These are phyloP conservation scores for Emergomyces pasteurianus DNA, from an alignment of 2,329 filamentous ascomycete genomes.

Conservation along the genomic window DNA sequence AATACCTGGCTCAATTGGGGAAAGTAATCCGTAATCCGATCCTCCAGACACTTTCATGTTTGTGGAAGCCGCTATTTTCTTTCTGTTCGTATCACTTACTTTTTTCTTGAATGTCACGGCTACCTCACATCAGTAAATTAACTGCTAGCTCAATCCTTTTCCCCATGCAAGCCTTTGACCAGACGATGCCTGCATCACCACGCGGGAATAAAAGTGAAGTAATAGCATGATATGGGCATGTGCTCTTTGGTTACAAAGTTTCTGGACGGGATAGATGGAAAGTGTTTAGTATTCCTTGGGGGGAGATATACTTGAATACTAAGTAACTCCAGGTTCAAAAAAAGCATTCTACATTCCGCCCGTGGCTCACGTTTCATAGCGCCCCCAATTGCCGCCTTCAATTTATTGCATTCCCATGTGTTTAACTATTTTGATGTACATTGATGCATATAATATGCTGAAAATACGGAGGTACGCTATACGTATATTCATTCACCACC, in stretches of 20 bases:
- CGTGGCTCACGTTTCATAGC: too few relatives aligned
- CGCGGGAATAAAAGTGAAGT: not conserved
- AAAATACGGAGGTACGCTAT: not conserved
- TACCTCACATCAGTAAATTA: not conserved
- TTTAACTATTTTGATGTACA: too few relatives aligned
- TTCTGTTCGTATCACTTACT: not conserved
- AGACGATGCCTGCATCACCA: not conserved
- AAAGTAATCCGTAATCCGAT: not conserved
- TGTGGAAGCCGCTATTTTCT: not conserved
- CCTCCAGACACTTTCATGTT: not conserved
- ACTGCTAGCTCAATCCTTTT: not conserved
- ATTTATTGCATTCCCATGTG: not conserved
- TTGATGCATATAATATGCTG: not conserved
- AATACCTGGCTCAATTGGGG: not conserved
- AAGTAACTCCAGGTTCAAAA: too few relatives aligned
- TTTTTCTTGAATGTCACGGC: not conserved
- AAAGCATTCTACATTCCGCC: too few relatives aligned
- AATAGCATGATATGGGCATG: not conserved
- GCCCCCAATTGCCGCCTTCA: too few relatives aligned
- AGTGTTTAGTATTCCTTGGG: not conserved
- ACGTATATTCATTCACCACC: not conserved
- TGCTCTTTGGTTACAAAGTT: not conserved
- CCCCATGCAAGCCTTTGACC: not conserved
- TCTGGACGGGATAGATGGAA: not conserved
- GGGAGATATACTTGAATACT: not conserved